These are phyloP conservation scores for Dendrobium nobile DNA, from an alignment of 106 monocot species.

Conservation along the genomic window DNA sequence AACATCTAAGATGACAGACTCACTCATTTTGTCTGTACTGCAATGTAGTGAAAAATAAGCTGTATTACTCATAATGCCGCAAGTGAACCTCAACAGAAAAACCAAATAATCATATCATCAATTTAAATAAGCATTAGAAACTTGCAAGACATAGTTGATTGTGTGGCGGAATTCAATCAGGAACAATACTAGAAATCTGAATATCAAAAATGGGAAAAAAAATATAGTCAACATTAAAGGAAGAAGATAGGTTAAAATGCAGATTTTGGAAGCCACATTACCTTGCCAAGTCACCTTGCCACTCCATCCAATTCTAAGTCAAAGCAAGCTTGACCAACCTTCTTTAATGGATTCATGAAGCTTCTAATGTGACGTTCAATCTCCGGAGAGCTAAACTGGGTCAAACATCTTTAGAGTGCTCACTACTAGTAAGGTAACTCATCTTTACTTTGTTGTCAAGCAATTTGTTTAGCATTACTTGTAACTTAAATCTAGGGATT, in stretches of 20 bases:
- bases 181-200: background rate
- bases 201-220: slow-evolving; percentile 1
- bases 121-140: background rate
- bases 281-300: too few species aligned
- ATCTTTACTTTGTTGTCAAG: too few species aligned
- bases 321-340: too few species aligned
- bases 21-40: slow-evolving; percentile 96
- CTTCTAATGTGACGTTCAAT: too few species aligned
- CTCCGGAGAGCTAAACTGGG: too few species aligned
- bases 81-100: background rate
- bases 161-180: background rate
- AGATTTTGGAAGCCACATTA: background rate
- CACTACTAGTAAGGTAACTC: too few species aligned
- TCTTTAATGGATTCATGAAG: too few species aligned
- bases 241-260: background rate
- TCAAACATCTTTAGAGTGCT: too few species aligned
- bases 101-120: background rate
- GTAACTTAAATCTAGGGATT: too few species aligned
- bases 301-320: too few species aligned
- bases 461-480: too few species aligned
- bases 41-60: slow-evolving; percentile 7
- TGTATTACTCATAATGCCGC: background rate
- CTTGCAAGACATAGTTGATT: background rate
- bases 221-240: background rate
- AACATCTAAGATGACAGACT: slow-evolving; percentile 78